Percentiles rank a stretch among this genome's conserved stretches.
These are phyloP conservation scores for Cryptococcus maquisensis DNA, from an alignment of 1,284 basidiomycete species.

Conservation along the genomic window DNA sequence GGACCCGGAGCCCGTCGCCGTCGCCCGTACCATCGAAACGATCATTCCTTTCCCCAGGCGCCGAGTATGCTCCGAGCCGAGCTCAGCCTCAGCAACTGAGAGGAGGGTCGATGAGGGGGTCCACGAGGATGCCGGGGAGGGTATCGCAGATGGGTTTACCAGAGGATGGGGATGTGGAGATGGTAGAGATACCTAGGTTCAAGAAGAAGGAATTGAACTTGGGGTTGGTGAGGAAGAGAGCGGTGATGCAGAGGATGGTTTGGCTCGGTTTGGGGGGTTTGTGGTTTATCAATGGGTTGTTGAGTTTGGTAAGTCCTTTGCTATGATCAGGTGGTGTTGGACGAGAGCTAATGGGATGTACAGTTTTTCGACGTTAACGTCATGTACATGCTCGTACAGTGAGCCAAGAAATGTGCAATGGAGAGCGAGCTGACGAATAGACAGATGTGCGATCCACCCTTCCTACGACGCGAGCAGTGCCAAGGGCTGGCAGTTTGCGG, in stretches of 20 bases:
- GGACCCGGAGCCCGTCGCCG: conserved; percentile 9
- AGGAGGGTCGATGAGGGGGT: background rate
- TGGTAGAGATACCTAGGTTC: conserved; percentile 43
- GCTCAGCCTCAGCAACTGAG: too few species aligned
- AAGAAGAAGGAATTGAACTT: conserved; percentile 38
- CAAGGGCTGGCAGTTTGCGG: conserved; percentile 31
- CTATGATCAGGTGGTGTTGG: background rate
- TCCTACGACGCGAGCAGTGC: conserved; percentile 12
- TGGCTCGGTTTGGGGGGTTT: conserved; percentile 26
- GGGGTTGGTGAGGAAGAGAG: conserved; percentile 22
- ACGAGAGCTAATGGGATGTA: background rate
- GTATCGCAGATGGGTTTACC: conserved; percentile 1
- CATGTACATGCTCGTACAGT: conserved; percentile 35
- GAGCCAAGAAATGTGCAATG: background rate
- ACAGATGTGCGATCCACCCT: conserved; percentile 25
- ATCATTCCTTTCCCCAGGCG: background rate
- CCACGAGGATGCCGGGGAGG: background rate
- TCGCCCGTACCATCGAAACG: conserved; percentile 1
- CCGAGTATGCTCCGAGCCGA: background rate
- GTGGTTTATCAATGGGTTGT: conserved; percentile 23
- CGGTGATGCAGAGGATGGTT: conserved; percentile 13
- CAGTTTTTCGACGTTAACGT: conserved; percentile 43
- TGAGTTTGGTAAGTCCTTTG: conserved; percentile 30
- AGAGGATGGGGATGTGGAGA: conserved; percentile 5
- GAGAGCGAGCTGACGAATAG: background rate